Evolutionary conservation across 139 green algal genomes (phyloP).

Genomic region (Nannochloris sp.): DNA sequence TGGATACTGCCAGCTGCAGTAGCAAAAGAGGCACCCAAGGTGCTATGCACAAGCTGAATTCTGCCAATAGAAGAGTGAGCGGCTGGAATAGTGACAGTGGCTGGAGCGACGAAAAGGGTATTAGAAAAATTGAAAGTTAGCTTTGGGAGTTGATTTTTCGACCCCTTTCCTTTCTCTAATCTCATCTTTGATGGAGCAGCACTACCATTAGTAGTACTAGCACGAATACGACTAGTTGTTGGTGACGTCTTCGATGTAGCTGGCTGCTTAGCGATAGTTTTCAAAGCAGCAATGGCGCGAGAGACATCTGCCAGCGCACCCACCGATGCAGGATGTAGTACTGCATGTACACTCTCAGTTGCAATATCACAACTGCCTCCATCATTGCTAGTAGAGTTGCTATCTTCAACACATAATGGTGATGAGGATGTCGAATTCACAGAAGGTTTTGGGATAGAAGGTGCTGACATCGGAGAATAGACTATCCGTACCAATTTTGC

Average conservation of each 20-base stretch:
- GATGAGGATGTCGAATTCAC: neutral
- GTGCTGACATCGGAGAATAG: neutral
- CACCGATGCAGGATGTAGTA: neutral
- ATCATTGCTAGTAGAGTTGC: too few species aligned
- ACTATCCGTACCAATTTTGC: neutral
- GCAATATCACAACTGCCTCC: neutral
- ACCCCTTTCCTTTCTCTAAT: neutral
- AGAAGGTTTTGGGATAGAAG: conserved; percentile 1
- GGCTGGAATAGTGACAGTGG: neutral
- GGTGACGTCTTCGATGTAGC: neutral
- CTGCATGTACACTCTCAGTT: neutral
- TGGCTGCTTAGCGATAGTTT: neutral
- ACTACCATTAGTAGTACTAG: neutral
- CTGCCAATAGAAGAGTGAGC: neutral
- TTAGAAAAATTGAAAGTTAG: neutral
- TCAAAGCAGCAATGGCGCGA: neutral
- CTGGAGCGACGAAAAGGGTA: neutral
- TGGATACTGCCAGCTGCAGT: neutral
- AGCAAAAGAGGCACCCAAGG: neutral
- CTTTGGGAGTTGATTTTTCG: neutral
- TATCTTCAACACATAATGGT: neutral
- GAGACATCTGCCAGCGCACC: neutral
- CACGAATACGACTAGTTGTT: neutral
- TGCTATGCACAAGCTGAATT: conserved; percentile 4
- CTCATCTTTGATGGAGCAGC: neutral